phyloP scores from a whole-genome alignment of 805 yeast genomes.

The Teunomyces panamensis region DNA sequence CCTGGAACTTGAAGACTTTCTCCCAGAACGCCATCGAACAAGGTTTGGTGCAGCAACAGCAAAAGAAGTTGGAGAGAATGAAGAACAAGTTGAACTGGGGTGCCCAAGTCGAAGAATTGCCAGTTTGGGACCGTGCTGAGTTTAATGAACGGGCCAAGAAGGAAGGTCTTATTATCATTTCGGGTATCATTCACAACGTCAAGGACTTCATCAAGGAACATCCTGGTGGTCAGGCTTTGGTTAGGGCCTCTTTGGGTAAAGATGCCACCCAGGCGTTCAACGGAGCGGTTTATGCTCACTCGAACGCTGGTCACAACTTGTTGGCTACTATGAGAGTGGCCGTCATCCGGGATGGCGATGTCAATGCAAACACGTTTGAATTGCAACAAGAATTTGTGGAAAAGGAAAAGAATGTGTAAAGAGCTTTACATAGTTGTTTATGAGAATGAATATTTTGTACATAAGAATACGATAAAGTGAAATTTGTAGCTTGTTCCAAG shows the following conservation, averaged over 20 bases:
- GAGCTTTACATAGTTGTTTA: not conserved
- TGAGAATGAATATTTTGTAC: not conserved
- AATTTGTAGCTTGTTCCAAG: not conserved
- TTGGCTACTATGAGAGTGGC: conserved; percentile 83
- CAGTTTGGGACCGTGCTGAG: conserved; percentile 69
- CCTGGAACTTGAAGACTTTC: conserved; percentile 71
- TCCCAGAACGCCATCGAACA: conserved; percentile 80
- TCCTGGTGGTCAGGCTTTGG: conserved; percentile 79
- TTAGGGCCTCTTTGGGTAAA: conserved; percentile 70
- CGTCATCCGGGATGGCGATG: conserved; percentile 66
- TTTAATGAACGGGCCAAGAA: conserved; percentile 52
- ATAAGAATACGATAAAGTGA: not conserved
- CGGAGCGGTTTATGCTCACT: conserved; percentile 83
- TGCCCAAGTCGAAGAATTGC: conserved; percentile 59
- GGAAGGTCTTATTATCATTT: conserved; percentile 63
- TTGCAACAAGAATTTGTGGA: conserved; percentile 47
- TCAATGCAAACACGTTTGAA: conserved; percentile 50
- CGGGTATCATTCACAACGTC: conserved; percentile 80
- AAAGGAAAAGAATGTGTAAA: conserved; percentile 21
- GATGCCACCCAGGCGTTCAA: conserved; percentile 83
- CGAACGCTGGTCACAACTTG: conserved; percentile 82
- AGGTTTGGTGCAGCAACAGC: conserved; percentile 79
- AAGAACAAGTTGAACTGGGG: conserved; percentile 73
- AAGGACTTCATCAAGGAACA: conserved; percentile 66
- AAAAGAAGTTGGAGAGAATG: conserved; percentile 68